Percentiles rank a stretch among this genome's conserved stretches.
These are phyloP conservation scores for Oryza officinalis DNA, from an alignment of 176 grass and related monocot genomes.

Conservation along the genomic window DNA sequence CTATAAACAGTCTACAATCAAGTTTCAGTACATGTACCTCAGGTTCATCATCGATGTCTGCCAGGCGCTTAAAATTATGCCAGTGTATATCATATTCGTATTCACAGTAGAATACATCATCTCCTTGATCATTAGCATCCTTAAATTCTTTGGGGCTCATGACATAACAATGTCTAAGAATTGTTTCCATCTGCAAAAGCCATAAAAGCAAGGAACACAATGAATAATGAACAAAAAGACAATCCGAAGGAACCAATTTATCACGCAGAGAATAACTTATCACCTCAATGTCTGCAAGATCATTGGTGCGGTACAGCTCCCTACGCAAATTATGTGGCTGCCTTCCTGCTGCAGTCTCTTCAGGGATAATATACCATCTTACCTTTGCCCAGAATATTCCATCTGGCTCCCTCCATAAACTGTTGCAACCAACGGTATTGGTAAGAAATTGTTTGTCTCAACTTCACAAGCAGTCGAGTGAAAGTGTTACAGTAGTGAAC, in stretches of 20 bases:
- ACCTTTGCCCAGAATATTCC: constrained; percentile 72
- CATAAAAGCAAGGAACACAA: constrained; percentile 4
- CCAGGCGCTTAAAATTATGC: constrained; percentile 93
- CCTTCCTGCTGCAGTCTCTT: constrained; percentile 93
- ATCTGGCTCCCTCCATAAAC: constrained; percentile 80
- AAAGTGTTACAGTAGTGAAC: not conserved
- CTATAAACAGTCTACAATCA: constrained; percentile 1
- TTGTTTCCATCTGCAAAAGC: constrained; percentile 72
- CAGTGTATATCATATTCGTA: constrained; percentile 95
- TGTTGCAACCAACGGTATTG: constrained; percentile 22
- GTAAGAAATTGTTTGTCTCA: constrained; percentile 1
- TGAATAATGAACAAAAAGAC: not conserved
- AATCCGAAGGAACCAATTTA: not conserved
- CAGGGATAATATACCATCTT: constrained; percentile 86
- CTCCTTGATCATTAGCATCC: constrained; percentile 69
- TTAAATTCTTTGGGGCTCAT: constrained; percentile 74
- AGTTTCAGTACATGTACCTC: constrained; percentile 45
- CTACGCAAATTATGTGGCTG: constrained; percentile 91
- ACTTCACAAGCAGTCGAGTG: not conserved
- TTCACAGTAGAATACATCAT: constrained; percentile 99
- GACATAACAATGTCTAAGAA: constrained; percentile 83
- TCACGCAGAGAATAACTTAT: not conserved
- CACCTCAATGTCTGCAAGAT: constrained; percentile 75
- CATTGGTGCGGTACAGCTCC: constrained; percentile 81
- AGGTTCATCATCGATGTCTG: constrained; percentile 67